Conservation (phyloP, 2,329 filamentous ascomycete species). For the Stagonosporopsis rhizophila region DNA sequence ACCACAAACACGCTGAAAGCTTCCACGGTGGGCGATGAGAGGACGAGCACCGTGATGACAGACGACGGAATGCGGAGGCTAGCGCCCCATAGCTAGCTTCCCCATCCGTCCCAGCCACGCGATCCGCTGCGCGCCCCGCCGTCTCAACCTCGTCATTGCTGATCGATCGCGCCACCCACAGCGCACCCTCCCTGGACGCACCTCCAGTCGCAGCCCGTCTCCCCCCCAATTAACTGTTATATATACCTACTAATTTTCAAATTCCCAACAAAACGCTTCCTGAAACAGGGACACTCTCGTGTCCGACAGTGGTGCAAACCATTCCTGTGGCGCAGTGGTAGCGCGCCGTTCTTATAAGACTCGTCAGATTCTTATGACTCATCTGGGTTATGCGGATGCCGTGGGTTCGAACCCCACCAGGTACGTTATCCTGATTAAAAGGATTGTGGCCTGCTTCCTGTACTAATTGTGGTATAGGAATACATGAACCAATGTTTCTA, state of each 20-base stretch:
- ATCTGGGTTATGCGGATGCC: slow-evolving; percentile 54
- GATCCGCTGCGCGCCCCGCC: slow-evolving; percentile 3
- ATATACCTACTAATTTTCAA: neutral
- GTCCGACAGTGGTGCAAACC: slow-evolving; percentile 3
- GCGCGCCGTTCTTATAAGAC: slow-evolving; percentile 58
- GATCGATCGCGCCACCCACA: neutral
- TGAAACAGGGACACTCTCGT: slow-evolving; percentile 7
- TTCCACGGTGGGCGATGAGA: slow-evolving; percentile 1
- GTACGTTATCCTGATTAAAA: slow-evolving; percentile 19
- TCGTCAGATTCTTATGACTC: slow-evolving; percentile 47
- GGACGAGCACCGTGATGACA: slow-evolving; percentile 23
- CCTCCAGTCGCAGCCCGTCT: no score
- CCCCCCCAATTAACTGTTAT: neutral
- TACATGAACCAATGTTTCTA: slow-evolving; percentile 22
- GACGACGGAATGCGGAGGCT: slow-evolving; percentile 7
- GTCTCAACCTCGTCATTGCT: slow-evolving; percentile 13
- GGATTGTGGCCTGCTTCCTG: slow-evolving; percentile 13
- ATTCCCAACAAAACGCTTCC: slow-evolving; percentile 1
- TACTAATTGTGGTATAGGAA: slow-evolving; percentile 21
- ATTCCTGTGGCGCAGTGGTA: slow-evolving; percentile 58
- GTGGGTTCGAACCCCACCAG: slow-evolving; percentile 51
- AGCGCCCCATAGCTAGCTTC: slow-evolving; percentile 18
- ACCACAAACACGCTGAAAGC: neutral
- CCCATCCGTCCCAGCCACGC: slow-evolving; percentile 14
- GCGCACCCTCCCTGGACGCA: no score